These are phyloP conservation scores for Cocos nucifera DNA, from an alignment of 176 grass and related monocot genomes.

Conservation along the genomic window DNA sequence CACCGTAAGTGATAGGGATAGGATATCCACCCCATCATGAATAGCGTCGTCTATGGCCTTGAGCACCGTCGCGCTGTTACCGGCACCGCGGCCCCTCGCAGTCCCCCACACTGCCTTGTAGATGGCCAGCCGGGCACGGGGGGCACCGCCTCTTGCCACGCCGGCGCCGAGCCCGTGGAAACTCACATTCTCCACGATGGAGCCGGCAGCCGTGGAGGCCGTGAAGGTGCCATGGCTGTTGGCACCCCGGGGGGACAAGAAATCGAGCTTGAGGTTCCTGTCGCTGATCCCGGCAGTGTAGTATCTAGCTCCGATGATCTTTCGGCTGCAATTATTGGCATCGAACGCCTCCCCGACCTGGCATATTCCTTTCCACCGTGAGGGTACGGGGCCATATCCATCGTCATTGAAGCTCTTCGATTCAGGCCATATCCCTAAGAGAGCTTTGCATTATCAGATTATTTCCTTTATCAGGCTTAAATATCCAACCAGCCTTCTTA, in stretches of 20 bases:
- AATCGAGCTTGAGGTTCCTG: slow-evolving; percentile 6
- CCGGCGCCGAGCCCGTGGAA: neutral
- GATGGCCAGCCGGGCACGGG: slow-evolving; percentile 16
- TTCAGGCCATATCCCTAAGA: slow-evolving; percentile 31
- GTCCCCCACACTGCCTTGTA: slow-evolving; percentile 17
- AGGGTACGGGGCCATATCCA: slow-evolving; percentile 11
- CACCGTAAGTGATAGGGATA: slow-evolving; percentile 9
- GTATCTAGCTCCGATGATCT: slow-evolving; percentile 31
- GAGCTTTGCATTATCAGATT: neutral
- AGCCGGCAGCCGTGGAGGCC: slow-evolving; percentile 16
- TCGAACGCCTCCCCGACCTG: slow-evolving; percentile 12
- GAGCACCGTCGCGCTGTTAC: neutral
- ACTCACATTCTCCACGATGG: neutral
- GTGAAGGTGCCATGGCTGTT: slow-evolving; percentile 15
- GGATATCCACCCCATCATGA: slow-evolving; percentile 21
- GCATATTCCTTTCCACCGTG: slow-evolving; percentile 24
- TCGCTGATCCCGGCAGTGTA: neutral
- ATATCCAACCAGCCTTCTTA: no score
- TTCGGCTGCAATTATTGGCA: slow-evolving; percentile 18
- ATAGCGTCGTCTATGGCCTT: slow-evolving; percentile 12
- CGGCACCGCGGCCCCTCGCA: neutral
- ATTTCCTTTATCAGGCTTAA: no score
- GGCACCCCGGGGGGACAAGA: slow-evolving; percentile 20
- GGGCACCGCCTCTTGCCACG: neutral
- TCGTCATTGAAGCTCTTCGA: slow-evolving; percentile 17